Percentiles rank a stretch among this genome's conserved stretches.
phyloP scores from a whole-genome alignment of 345 rosid genomes.

The Erysimum cheiranthoides region DNA sequence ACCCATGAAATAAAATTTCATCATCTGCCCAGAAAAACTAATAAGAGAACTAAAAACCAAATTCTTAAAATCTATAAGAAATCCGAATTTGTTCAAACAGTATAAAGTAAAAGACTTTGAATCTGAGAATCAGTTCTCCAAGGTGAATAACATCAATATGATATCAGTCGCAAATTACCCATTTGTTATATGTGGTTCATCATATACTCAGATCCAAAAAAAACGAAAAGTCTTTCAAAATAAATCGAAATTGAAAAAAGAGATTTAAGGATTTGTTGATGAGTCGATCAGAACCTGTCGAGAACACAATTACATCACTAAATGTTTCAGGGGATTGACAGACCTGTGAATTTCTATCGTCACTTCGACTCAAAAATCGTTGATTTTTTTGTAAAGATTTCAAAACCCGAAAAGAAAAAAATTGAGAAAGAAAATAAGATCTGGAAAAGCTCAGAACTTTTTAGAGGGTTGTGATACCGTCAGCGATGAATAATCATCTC shows the following conservation, averaged over 20 bases:
- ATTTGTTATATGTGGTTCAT: conserved; percentile 39
- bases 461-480: conserved; percentile 49
- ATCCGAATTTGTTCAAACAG: neutral
- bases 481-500: conserved; percentile 40
- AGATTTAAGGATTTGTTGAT: neutral
- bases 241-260: neutral
- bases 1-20: conserved; percentile 47
- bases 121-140: conserved; percentile 49
- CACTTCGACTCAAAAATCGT: conserved; percentile 35
- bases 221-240: neutral
- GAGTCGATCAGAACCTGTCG: conserved; percentile 47
- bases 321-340: conserved; percentile 43
- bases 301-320: conserved; percentile 44
- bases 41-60: neutral
- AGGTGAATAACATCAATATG: conserved; percentile 48
- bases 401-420: no score
- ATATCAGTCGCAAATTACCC: conserved; percentile 42
- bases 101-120: neutral
- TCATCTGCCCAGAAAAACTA: conserved; percentile 22
- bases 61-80: neutral
- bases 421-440: neutral
- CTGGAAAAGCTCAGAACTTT: conserved; percentile 45
- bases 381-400: neutral
- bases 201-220: conserved; percentile 26
- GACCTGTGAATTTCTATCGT: conserved; percentile 45